Conservation (phyloP, 2,329 filamentous ascomycete species). For the Chalaropsis thielavioides region DNA sequence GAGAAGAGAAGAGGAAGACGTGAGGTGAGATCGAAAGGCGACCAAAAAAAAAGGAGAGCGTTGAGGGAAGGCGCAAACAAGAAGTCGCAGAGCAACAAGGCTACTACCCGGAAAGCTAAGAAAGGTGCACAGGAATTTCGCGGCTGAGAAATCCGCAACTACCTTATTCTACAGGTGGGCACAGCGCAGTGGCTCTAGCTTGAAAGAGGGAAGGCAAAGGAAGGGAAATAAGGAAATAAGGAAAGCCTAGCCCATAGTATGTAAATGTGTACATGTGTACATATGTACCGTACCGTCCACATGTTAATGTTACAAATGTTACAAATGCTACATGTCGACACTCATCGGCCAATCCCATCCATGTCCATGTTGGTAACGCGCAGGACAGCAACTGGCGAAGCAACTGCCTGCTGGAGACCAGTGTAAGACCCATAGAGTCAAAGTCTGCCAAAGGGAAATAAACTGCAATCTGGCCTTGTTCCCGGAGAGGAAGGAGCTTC, state of each 20-base stretch:
- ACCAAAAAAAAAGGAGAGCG: neutral
- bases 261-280: too few species aligned
- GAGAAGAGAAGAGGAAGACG: neutral
- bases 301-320: conserved; percentile 11
- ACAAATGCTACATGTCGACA: neutral
- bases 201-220: conserved; percentile 6
- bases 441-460: neutral
- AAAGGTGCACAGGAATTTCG: conserved; percentile 11
- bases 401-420: too few species aligned
- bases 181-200: neutral
- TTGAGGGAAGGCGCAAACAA: neutral
- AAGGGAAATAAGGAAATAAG: conserved; percentile 12
- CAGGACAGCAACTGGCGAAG: too few species aligned
- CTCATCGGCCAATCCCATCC: too few species aligned
- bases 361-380: too few species aligned
- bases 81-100: neutral
- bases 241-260: too few species aligned
- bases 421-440: too few species aligned
- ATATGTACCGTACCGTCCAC: too few species aligned
- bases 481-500: neutral
- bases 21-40: neutral
- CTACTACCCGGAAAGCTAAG: neutral
- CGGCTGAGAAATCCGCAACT: conserved; percentile 1
- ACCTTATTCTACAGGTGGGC: neutral
- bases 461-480: neutral